Conservation (phyloP, 352 stramenopile genomes). For the Phytophthora pinifolia region DNA sequence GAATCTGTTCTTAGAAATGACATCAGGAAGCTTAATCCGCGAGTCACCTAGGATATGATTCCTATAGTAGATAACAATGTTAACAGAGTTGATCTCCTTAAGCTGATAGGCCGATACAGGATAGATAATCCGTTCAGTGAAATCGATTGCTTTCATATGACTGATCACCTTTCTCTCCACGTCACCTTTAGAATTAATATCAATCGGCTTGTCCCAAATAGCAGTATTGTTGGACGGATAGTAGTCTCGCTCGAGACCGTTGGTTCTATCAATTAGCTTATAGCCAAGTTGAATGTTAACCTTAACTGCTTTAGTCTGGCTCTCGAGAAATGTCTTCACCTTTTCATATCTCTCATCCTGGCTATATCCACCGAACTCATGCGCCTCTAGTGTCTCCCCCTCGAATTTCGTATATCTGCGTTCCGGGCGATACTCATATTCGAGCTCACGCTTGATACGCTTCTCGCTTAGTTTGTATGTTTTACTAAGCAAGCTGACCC, state of each 20-base stretch:
- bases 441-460: background rate
- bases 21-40: background rate
- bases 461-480: slow-evolving; percentile 1
- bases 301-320: too few relatives aligned
- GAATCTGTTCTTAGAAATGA: slow-evolving; percentile 6
- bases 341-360: too few relatives aligned
- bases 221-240: too few relatives aligned
- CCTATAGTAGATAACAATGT: background rate
- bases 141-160: slow-evolving; percentile 3
- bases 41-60: background rate
- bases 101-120: too few relatives aligned
- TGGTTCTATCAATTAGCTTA: too few relatives aligned
- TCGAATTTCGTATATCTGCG: too few relatives aligned
- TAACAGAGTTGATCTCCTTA: too few relatives aligned
- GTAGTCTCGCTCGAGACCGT: too few relatives aligned
- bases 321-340: background rate
- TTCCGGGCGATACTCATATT: background rate
- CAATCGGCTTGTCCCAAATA: too few relatives aligned
- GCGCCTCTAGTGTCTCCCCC: background rate
- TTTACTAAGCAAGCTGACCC: background rate
- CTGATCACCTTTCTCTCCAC: slow-evolving; percentile 4
- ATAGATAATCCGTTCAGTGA: too few relatives aligned
- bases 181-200: slow-evolving; percentile 10
- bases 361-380: too few relatives aligned
- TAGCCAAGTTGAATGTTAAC: too few relatives aligned